Conservation (phyloP, 768 basidiomycete species). For the Cyathus striatus region DNA sequence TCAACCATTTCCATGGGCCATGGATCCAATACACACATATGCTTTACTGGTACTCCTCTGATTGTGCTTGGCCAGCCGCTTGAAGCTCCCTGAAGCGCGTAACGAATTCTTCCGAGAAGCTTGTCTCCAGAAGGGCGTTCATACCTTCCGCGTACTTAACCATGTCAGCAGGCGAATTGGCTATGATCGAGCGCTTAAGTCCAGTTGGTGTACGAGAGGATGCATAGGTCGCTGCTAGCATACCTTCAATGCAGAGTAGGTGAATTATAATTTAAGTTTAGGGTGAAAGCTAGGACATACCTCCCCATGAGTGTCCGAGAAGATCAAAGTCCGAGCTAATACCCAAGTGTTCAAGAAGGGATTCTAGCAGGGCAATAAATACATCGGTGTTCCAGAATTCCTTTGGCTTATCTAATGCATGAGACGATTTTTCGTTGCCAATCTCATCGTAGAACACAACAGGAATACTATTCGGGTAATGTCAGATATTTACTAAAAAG, state of each 20-base stretch:
- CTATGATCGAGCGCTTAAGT: conserved; percentile 20
- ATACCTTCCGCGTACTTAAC: conserved; percentile 18
- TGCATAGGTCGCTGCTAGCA: conserved; percentile 10
- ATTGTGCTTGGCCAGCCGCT: no score
- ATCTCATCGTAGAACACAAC: conserved; percentile 50
- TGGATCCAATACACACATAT: no score
- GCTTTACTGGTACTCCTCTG: no score
- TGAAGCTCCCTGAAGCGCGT: no score
- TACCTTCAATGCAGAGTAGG: conserved; percentile 7
- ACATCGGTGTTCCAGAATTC: conserved; percentile 43
- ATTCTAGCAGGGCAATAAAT: conserved; percentile 43
- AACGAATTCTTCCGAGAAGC: conserved; percentile 19
- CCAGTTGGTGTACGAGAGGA: conserved; percentile 12
- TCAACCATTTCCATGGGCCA: no score
- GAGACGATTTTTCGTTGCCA: conserved; percentile 43
- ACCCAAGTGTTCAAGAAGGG: conserved; percentile 33
- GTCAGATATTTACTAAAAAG: neutral
- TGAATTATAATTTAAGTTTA: neutral
- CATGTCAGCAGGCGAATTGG: conserved; percentile 24
- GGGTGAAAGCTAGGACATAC: conserved; percentile 10
- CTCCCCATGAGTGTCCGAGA: conserved; percentile 45
- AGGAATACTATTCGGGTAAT: conserved; percentile 21
- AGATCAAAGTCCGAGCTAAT: conserved; percentile 36
- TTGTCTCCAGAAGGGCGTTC: conserved; percentile 13
- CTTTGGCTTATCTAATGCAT: conserved; percentile 35